phyloP scores from a whole-genome alignment of 2,329 filamentous ascomycete genomes.

The Fusarium zealandicum region DNA sequence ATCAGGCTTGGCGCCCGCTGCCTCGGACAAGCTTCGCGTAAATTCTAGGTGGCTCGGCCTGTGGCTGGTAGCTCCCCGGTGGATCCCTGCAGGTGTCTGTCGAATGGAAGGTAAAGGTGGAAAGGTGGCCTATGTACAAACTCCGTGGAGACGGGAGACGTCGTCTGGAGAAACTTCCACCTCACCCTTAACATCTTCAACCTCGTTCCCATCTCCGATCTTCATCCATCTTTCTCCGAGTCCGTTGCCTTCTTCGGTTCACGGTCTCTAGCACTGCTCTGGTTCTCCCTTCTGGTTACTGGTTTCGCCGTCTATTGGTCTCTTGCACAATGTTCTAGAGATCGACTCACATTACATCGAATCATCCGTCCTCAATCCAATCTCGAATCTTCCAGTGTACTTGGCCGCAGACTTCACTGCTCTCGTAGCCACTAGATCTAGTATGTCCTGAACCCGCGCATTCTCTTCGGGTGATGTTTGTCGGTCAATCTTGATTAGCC shows the following conservation, averaged over 20 bases:
- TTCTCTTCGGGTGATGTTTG: neutral
- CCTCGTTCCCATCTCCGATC: slow-evolving; percentile 38
- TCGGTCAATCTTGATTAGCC: neutral
- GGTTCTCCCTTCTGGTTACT: slow-evolving; percentile 52
- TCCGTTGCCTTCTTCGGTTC: slow-evolving; percentile 33
- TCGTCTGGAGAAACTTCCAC: slow-evolving; percentile 51
- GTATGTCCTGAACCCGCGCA: slow-evolving; percentile 15
- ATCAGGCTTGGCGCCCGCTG: slow-evolving; percentile 18
- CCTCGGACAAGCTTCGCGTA: slow-evolving; percentile 42
- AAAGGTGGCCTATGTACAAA: slow-evolving; percentile 33
- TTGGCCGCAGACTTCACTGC: slow-evolving; percentile 37
- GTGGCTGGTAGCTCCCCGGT: slow-evolving; percentile 9
- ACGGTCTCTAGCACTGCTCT: slow-evolving; percentile 48
- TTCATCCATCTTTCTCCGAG: slow-evolving; percentile 37
- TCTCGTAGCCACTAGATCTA: slow-evolving; percentile 25
- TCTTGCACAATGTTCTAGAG: slow-evolving; percentile 52
- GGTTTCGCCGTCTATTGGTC: slow-evolving; percentile 47
- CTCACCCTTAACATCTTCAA: slow-evolving; percentile 48
- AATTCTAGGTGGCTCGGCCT: slow-evolving; percentile 39
- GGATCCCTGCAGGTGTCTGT: slow-evolving; percentile 31
- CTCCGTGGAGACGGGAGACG: slow-evolving; percentile 43
- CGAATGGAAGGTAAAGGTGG: neutral
- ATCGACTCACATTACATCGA: slow-evolving; percentile 41
- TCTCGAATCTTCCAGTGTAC: slow-evolving; percentile 21
- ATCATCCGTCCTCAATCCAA: slow-evolving; percentile 35